phyloP scores from a whole-genome alignment of 225 moss, liverwort and hornwort species.

The Climacium dendroides region DNA sequence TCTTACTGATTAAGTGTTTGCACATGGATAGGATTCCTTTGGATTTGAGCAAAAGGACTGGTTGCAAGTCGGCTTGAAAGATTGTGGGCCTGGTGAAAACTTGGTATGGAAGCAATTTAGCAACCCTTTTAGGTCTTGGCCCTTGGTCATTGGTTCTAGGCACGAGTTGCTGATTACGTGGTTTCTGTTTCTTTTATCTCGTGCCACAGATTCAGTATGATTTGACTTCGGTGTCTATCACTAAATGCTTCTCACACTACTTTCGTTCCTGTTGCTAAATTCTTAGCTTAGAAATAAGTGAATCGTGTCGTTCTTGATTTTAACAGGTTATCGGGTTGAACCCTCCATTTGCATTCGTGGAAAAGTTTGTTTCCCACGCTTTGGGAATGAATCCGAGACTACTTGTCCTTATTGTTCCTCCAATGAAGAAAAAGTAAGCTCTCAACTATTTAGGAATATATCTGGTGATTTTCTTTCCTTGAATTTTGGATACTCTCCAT shows the following conservation, averaged over 20 bases:
- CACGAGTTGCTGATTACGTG: not conserved
- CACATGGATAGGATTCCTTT: slow-evolving; percentile 3
- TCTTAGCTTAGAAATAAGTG: not conserved
- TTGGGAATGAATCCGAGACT: slow-evolving; percentile 28
- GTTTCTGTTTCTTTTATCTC: not conserved
- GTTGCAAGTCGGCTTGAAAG: slow-evolving; percentile 11
- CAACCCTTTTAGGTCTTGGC: not conserved
- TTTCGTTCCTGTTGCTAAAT: not conserved
- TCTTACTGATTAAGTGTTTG: not conserved
- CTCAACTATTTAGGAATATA: not conserved
- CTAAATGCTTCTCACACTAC: not conserved
- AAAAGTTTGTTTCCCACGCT: slow-evolving; percentile 22
- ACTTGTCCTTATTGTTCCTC: slow-evolving; percentile 35
- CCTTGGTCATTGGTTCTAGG: not conserved
- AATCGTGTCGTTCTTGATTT: not conserved
- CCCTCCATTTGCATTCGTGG: slow-evolving; percentile 29
- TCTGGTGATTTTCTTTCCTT: not conserved
- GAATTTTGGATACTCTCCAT: not conserved
- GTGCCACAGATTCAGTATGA: not conserved
- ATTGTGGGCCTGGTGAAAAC: slow-evolving; percentile 18
- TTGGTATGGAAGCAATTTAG: slow-evolving; percentile 11
- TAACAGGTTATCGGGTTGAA: slow-evolving; percentile 47
- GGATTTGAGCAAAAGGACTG: slow-evolving; percentile 38
- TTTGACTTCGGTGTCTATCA: not conserved
- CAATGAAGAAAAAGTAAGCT: slow-evolving; percentile 17